Percentiles rank a stretch among this genome's conserved stretches.
Evolutionary conservation across 129 eudicot species (phyloP).

Genomic region (Silybum marianum): DNA sequence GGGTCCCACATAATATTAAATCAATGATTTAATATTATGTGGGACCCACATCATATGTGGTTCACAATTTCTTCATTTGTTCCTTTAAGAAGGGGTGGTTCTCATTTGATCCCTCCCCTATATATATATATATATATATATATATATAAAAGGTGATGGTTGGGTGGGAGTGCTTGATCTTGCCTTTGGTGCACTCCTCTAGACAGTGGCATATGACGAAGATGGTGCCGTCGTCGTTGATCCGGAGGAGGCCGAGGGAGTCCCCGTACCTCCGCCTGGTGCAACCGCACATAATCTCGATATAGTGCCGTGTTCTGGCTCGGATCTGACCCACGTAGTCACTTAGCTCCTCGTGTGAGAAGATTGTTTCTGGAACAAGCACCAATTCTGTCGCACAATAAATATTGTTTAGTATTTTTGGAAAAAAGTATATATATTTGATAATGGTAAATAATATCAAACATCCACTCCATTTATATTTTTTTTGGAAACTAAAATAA

Average conservation of each 20-base stretch:
- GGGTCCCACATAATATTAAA: too few relatives aligned
- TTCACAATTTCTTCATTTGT: too few relatives aligned
- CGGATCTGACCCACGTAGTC: background rate
- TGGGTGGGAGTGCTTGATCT: background rate
- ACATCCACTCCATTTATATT: too few relatives aligned
- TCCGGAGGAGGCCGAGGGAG: slow-evolving; percentile 18
- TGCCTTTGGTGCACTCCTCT: background rate
- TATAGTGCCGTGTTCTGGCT: background rate
- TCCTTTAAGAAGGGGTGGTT: too few relatives aligned
- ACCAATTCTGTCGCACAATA: background rate
- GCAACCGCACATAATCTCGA: slow-evolving; percentile 34
- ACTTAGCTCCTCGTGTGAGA: slow-evolving; percentile 4
- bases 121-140: too few relatives aligned
- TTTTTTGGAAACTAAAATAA: too few relatives aligned
- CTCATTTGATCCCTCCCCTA: too few relatives aligned
- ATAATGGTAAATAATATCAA: too few relatives aligned
- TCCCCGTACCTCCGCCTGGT: slow-evolving; percentile 17
- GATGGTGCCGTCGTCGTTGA: slow-evolving; percentile 28
- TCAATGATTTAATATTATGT: too few relatives aligned
- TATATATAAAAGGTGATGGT: background rate
- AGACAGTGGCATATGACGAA: slow-evolving; percentile 21
- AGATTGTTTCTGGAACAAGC: background rate
- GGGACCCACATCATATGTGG: too few relatives aligned
- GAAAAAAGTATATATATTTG: too few relatives aligned
- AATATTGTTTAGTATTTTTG: background rate